Percentiles rank a stretch among this genome's conserved stretches.
Conservation (phyloP, 2,329 filamentous ascomycete genomes). For the Phaeoacremonium minimum region DNA sequence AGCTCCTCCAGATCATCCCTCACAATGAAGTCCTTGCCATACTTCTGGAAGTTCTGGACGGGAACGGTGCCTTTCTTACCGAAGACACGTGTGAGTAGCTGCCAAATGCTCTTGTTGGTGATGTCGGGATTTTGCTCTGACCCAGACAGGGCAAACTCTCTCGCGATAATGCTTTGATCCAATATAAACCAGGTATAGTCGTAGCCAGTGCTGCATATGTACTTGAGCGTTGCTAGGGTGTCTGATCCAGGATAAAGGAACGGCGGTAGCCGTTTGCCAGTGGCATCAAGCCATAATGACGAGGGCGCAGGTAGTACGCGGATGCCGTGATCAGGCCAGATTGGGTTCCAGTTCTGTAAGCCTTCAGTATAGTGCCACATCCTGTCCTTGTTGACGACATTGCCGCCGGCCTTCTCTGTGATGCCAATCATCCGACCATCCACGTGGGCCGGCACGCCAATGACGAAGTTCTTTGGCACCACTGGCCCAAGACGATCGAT, state of each 20-base stretch:
- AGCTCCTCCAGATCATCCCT: constrained; percentile 51
- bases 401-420: constrained; percentile 45
- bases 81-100: constrained; percentile 45
- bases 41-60: constrained; percentile 54
- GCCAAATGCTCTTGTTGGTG: constrained; percentile 51
- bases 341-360: constrained; percentile 56
- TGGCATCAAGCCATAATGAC: constrained; percentile 59
- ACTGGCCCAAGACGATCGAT: constrained; percentile 50
- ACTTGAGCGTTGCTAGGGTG: constrained; percentile 51
- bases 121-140: constrained; percentile 62
- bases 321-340: constrained; percentile 59
- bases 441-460: constrained; percentile 60
- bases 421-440: constrained; percentile 61
- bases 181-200: constrained; percentile 63
- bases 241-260: constrained; percentile 54
- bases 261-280: constrained; percentile 51
- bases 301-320: constrained; percentile 57
- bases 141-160: constrained; percentile 58
- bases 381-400: constrained; percentile 55
- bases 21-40: constrained; percentile 57
- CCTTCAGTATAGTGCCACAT: constrained; percentile 68
- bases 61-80: constrained; percentile 45
- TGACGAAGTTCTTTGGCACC: constrained; percentile 50
- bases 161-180: constrained; percentile 53
- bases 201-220: constrained; percentile 57